A percentile compares a stretch with the other conserved stretches of the same genome.
phyloP scores from a whole-genome alignment of 129 eudicot species.

The Pulicaria dysenterica region DNA sequence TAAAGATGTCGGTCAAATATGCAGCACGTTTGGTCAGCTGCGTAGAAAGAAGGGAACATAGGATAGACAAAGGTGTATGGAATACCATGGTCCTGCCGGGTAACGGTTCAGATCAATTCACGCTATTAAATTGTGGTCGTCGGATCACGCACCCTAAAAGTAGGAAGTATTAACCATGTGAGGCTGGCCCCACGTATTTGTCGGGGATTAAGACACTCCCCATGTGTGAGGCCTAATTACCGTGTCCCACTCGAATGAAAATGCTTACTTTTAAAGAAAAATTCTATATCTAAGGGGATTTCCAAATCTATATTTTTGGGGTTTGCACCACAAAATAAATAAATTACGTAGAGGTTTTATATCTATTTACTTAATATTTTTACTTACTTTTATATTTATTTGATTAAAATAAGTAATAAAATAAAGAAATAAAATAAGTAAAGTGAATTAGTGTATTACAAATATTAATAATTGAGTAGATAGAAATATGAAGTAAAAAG shows the following conservation, averaged over 20 bases:
- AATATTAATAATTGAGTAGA: too few species aligned
- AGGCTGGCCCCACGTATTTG: constrained; percentile 13
- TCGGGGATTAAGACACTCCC: constrained; percentile 26
- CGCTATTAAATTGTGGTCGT: constrained; percentile 18
- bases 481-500: too few species aligned
- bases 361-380: too few species aligned
- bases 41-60: constrained; percentile 36
- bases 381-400: too few species aligned
- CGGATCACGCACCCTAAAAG: constrained; percentile 38
- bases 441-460: too few species aligned
- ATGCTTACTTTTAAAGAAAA: neutral
- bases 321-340: too few species aligned
- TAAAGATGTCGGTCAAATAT: constrained; percentile 32
- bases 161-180: constrained; percentile 31
- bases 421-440: too few species aligned
- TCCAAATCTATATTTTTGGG: too few species aligned
- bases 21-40: constrained; percentile 27
- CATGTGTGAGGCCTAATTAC: constrained; percentile 15
- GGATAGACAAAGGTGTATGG: constrained; percentile 32
- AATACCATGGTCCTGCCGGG: constrained; percentile 27
- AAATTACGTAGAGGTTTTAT: too few species aligned
- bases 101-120: constrained; percentile 25
- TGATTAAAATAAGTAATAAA: too few species aligned
- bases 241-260: neutral
- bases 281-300: too few species aligned